Conservation (phyloP, 1,284 basidiomycete species). For the Fistulina hepatica region DNA sequence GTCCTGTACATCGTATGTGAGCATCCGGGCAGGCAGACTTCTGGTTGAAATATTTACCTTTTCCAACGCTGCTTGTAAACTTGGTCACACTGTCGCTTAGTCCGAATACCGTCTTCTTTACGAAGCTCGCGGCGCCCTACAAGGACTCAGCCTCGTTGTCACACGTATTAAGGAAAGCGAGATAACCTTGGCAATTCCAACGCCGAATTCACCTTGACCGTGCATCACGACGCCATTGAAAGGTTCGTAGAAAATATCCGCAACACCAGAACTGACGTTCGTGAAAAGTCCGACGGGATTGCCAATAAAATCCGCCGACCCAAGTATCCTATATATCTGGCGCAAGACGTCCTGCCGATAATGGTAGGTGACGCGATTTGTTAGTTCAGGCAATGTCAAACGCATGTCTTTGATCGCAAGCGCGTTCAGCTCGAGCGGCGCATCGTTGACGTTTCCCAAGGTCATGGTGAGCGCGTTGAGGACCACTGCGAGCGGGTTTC, state of each 20-base stretch:
- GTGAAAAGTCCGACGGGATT: slow-evolving; percentile 96
- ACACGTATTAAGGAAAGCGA: not conserved
- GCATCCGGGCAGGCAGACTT: slow-evolving; percentile 4
- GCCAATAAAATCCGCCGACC: slow-evolving; percentile 91
- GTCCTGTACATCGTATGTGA: no score
- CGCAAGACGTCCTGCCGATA: slow-evolving; percentile 91
- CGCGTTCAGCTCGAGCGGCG: slow-evolving; percentile 92
- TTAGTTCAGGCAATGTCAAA: slow-evolving; percentile 75
- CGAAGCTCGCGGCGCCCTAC: slow-evolving; percentile 92
- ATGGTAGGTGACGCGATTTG: slow-evolving; percentile 81
- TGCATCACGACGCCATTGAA: slow-evolving; percentile 97
- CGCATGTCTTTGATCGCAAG: slow-evolving; percentile 94
- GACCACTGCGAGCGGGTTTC: slow-evolving; percentile 89
- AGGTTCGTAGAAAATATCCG: slow-evolving; percentile 98
- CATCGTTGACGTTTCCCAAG: slow-evolving; percentile 94
- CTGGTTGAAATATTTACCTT: slow-evolving; percentile 44
- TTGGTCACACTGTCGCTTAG: slow-evolving; percentile 94
- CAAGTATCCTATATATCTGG: slow-evolving; percentile 93
- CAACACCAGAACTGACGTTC: slow-evolving; percentile 97
- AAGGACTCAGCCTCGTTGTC: not conserved
- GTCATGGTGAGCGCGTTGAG: slow-evolving; percentile 96
- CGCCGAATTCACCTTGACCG: slow-evolving; percentile 90
- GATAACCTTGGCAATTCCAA: slow-evolving; percentile 89
- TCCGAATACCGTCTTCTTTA: slow-evolving; percentile 98
- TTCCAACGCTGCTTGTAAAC: slow-evolving; percentile 94